These are phyloP conservation scores for Rubroboletus satanas DNA, from an alignment of 768 basidiomycete genomes.

Conservation along the genomic window DNA sequence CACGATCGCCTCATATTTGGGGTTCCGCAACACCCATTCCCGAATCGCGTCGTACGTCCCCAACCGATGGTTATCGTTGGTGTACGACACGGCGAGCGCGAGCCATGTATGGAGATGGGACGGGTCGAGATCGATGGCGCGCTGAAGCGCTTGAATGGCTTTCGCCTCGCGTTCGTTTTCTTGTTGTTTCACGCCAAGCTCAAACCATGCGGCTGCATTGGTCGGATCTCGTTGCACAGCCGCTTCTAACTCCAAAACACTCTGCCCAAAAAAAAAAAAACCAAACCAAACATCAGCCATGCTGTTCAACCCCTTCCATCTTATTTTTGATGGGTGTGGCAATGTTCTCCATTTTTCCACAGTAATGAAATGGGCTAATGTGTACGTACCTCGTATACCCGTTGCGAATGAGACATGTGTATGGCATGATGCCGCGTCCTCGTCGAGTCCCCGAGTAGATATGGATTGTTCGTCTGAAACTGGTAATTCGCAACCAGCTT, in stretches of 20 bases:
- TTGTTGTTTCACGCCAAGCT: slow-evolving; percentile 94
- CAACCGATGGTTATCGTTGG: slow-evolving; percentile 78
- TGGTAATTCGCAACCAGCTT: slow-evolving; percentile 54
- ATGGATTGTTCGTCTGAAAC: slow-evolving; percentile 79
- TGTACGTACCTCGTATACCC: slow-evolving; percentile 40
- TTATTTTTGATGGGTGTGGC: not conserved
- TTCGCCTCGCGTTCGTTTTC: slow-evolving; percentile 94
- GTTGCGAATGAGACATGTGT: slow-evolving; percentile 29
- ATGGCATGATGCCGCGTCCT: slow-evolving; percentile 45
- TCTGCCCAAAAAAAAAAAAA: slow-evolving; percentile 43
- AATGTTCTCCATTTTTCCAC: slow-evolving; percentile 7
- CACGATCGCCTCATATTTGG: slow-evolving; percentile 46
- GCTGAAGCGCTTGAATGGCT: slow-evolving; percentile 80
- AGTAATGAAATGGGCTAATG: slow-evolving; percentile 6
- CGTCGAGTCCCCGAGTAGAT: slow-evolving; percentile 57
- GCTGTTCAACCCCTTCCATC: slow-evolving; percentile 1
- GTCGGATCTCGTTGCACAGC: slow-evolving; percentile 73
- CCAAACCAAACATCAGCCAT: slow-evolving; percentile 12
- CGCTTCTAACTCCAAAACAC: slow-evolving; percentile 85
- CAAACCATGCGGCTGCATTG: slow-evolving; percentile 78
- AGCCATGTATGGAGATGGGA: slow-evolving; percentile 78
- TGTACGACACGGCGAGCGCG: slow-evolving; percentile 84
- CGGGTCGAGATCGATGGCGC: slow-evolving; percentile 79
- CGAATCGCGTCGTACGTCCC: slow-evolving; percentile 77
- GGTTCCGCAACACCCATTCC: slow-evolving; percentile 74